Conservation (phyloP, 2,329 filamentous ascomycete species). For the Colletotrichum australisinense region DNA sequence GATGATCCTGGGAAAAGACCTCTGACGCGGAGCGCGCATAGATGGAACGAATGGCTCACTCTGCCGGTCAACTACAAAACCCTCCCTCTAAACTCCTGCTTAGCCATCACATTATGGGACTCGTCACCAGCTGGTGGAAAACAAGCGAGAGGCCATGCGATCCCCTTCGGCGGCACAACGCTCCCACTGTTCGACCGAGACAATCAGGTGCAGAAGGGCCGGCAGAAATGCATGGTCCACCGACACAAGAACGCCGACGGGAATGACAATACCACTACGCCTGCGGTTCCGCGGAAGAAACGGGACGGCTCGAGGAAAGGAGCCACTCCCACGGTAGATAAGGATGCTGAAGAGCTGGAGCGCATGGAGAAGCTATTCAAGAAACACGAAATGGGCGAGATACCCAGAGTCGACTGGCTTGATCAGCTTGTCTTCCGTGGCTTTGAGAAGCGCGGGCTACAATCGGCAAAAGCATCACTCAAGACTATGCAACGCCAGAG, state of each 20-base stretch:
- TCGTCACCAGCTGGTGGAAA: constrained; percentile 82
- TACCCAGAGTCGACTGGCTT: constrained; percentile 92
- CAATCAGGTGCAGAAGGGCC: constrained; percentile 89
- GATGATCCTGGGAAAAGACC: not conserved
- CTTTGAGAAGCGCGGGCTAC: constrained; percentile 80
- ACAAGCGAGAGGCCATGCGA: constrained; percentile 78
- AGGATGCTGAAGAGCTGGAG: constrained; percentile 86
- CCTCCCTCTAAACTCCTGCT: constrained; percentile 82
- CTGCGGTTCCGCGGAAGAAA: constrained; percentile 70
- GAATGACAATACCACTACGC: constrained; percentile 82
- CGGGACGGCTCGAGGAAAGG: constrained; percentile 60
- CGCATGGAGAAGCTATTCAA: constrained; percentile 91
- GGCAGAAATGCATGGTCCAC: constrained; percentile 91
- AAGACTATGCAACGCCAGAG: constrained; percentile 66
- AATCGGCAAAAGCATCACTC: constrained; percentile 72
- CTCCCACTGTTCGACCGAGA: constrained; percentile 92
- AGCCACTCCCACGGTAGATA: constrained; percentile 66
- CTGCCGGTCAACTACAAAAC: constrained; percentile 87
- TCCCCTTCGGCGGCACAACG: constrained; percentile 95
- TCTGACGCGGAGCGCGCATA: constrained; percentile 44
- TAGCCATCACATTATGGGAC: constrained; percentile 97
- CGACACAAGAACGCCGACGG: constrained; percentile 88
- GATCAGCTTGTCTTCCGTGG: constrained; percentile 94
- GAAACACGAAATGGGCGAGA: constrained; percentile 98
- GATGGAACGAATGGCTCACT: constrained; percentile 97